Evolutionary conservation across 768 basidiomycete genomes (phyloP).

Genomic region (Boletus rubropictus): DNA sequence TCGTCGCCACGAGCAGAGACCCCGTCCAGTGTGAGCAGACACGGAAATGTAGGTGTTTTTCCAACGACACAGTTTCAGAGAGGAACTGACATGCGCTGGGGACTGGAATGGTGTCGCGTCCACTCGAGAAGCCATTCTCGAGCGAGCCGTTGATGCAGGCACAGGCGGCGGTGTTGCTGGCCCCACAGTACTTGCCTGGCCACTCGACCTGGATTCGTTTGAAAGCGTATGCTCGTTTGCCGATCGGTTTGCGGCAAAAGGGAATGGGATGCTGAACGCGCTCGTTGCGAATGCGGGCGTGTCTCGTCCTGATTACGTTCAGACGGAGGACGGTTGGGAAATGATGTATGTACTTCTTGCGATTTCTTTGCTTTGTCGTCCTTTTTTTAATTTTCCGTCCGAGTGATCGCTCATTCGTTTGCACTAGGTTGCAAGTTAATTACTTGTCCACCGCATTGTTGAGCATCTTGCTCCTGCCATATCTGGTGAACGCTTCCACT

Average conservation of each 20-base stretch:
- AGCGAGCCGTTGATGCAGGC: constrained; percentile 7
- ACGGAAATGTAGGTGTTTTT: constrained; percentile 4
- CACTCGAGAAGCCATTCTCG: constrained; percentile 1
- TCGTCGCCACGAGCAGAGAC: constrained; percentile 33
- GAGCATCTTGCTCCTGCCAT: constrained; percentile 30
- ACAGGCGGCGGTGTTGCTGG: background rate
- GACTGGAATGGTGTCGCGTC: background rate
- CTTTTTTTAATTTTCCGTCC: background rate
- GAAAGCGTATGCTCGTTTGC: constrained; percentile 28
- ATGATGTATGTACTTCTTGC: constrained; percentile 33
- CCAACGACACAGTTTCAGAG: background rate
- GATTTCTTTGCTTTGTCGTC: background rate
- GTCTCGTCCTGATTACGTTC: constrained; percentile 9
- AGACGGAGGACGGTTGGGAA: constrained; percentile 44
- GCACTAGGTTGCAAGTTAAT: constrained; percentile 30
- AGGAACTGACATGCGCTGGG: background rate
- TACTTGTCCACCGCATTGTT: constrained; percentile 29
- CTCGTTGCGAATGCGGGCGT: constrained; percentile 30
- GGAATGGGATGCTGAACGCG: constrained; percentile 17
- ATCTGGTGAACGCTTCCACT: constrained; percentile 19
- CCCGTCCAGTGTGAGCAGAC: constrained; percentile 18
- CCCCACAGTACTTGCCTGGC: constrained; percentile 23
- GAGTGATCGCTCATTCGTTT: background rate
- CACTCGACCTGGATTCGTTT: constrained; percentile 30
- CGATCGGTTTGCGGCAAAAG: constrained; percentile 24